Percentiles rank a stretch among this genome's conserved stretches.
Evolutionary conservation across 2,329 filamentous ascomycete species (phyloP).

Genomic region (Exophiala oligosperma): DNA sequence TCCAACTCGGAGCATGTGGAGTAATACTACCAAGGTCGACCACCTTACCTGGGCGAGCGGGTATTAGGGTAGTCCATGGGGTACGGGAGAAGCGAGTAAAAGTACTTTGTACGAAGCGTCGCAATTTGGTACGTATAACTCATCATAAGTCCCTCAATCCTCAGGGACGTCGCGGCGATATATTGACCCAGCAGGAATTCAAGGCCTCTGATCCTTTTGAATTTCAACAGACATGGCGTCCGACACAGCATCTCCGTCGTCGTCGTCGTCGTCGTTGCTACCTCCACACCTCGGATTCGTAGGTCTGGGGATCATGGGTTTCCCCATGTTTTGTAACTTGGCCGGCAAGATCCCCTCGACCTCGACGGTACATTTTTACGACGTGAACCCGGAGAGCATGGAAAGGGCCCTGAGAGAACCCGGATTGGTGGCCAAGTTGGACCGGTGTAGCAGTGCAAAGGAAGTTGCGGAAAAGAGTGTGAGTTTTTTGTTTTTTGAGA

Average conservation of each 20-base stretch:
- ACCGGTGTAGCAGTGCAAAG: constrained; percentile 37
- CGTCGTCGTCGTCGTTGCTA: not conserved
- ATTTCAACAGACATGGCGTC: not conserved
- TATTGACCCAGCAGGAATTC: no score
- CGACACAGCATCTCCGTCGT: not conserved
- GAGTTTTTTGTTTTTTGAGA: constrained; percentile 25
- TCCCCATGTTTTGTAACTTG: constrained; percentile 53
- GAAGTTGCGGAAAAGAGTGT: constrained; percentile 53
- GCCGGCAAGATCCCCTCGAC: constrained; percentile 45
- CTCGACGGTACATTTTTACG: constrained; percentile 49
- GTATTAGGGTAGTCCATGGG: no score
- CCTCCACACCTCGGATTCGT: constrained; percentile 44
- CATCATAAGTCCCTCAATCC: no score
- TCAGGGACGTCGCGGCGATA: no score
- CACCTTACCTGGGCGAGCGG: no score
- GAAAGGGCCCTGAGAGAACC: constrained; percentile 33
- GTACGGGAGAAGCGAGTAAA: no score
- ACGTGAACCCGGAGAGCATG: constrained; percentile 42
- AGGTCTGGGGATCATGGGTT: constrained; percentile 56
- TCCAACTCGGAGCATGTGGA: no score
- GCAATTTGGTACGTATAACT: no score
- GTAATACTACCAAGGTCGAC: no score
- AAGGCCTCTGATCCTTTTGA: no score
- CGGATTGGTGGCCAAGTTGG: constrained; percentile 43
- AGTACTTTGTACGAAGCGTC: no score